Conservation (phyloP, 164 flowering plant genomes). For the Liquidambar formosana region DNA sequence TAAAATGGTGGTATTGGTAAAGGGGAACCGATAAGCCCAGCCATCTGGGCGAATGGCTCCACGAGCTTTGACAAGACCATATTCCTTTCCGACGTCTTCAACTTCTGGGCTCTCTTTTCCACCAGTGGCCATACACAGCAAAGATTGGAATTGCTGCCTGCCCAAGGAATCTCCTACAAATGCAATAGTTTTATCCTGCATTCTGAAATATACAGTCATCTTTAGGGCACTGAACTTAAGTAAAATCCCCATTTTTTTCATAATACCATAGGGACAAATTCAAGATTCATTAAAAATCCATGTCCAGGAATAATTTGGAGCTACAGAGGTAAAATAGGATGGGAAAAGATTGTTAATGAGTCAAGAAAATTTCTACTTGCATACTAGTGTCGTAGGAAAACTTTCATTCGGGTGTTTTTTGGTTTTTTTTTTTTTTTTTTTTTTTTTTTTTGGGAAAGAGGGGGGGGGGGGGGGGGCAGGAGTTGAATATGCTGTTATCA, state of each 20-base stretch:
- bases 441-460: no score
- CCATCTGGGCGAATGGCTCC: constrained; percentile 73
- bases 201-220: constrained; percentile 38
- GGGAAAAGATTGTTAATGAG: no score
- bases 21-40: constrained; percentile 68
- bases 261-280: no score
- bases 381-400: no score
- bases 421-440: no score
- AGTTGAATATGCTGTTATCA: no score
- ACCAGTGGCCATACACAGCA: constrained; percentile 79
- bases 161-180: constrained; percentile 80
- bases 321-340: not conserved
- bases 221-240: constrained; percentile 6
- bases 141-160: constrained; percentile 76
- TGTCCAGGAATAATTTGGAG: not conserved
- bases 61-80: constrained; percentile 57
- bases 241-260: not conserved
- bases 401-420: no score
- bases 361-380: not conserved
- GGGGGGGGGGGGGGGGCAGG: no score
- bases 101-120: constrained; percentile 62
- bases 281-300: not conserved
- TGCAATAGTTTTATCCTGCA: constrained; percentile 72
- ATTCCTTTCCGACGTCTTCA: constrained; percentile 58
- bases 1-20: constrained; percentile 69